phyloP scores from a whole-genome alignment of 2,329 filamentous ascomycete species.

The Coniella lustricola region DNA sequence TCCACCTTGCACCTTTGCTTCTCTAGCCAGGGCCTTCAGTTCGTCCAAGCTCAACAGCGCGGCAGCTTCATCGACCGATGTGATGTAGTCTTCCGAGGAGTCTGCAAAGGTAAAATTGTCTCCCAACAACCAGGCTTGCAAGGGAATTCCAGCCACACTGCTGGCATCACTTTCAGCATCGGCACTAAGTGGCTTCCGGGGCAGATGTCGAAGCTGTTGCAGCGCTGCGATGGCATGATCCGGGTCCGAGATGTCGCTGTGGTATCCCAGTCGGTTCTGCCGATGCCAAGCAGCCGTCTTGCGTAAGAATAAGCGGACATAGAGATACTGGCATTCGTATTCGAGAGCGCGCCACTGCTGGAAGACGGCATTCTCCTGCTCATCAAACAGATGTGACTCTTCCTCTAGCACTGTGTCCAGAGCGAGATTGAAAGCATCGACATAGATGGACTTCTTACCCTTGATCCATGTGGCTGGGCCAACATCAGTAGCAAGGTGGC shows the following conservation, averaged over 20 bases:
- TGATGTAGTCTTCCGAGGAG: conserved; percentile 64
- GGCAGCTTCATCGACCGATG: conserved; percentile 74
- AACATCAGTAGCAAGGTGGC: conserved; percentile 37
- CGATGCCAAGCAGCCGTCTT: conserved; percentile 92
- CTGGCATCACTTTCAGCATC: conserved; percentile 16
- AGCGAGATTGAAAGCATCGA: conserved; percentile 93
- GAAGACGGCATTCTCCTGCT: conserved; percentile 72
- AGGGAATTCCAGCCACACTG: conserved; percentile 25
- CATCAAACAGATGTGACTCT: conserved; percentile 80
- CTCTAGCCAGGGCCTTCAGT: conserved; percentile 74
- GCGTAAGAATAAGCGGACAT: conserved; percentile 85
- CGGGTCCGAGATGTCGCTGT: conserved; percentile 74
- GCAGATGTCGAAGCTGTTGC: conserved; percentile 51
- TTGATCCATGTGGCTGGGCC: conserved; percentile 54
- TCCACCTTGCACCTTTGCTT: conserved; percentile 78
- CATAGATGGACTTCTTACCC: conserved; percentile 85
- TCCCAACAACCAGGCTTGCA: conserved; percentile 40
- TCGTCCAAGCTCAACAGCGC: conserved; percentile 80
- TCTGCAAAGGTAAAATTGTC: conserved; percentile 72
- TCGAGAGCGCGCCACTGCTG: conserved; percentile 62
- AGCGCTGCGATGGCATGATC: conserved; percentile 57
- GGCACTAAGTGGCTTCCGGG: conserved; percentile 24
- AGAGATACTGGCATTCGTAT: conserved; percentile 90
- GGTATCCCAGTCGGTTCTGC: conserved; percentile 67
- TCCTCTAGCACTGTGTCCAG: conserved; percentile 84